Evolutionary conservation across 164 flowering plant species (phyloP), one percentile per base, ranked within the genome.

Genomic region (Magnolia sinica): DNA sequence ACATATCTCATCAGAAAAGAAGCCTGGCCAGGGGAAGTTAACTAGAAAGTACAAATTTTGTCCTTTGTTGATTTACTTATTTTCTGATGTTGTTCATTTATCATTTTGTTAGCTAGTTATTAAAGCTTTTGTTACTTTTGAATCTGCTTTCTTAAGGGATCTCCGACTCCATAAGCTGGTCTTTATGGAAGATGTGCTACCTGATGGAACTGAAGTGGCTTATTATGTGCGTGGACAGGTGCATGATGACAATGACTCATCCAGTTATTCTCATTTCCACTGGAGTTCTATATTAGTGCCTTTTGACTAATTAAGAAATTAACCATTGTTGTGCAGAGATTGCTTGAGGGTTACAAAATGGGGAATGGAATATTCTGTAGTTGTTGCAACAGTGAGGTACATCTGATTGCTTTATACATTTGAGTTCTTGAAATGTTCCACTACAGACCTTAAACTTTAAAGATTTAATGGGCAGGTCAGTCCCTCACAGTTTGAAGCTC

Each of bases 401-500:
- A 8, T 29, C 52, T 68, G 20, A 1, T 74, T 64, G 66, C 74
- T 72, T 31, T 50, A n/a, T 59, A 20, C 59, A 52, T 37, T 20
- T 37, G 20, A 37, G 14, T 68, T 29, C 16, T 13, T 74, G 68
- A 55, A 27, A 55, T 55, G 31, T 77, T 29, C 9, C 66, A 7
- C 50, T 10, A 23, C 69, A 51, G 37, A 50, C 78, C 13, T 74
- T 85, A 68, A 78, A 58, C 61, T 82, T 1, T 64, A 14, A 45
- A 29, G 29, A 64, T 80, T 66, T 79, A 69, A 74, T 86, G 78
- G 70, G 71, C 91, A 95, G 99, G 88, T 96, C 75, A 96, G 98
- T 80, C 88, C 99, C 8, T 96, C 99, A 45, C 86, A 80, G 74
- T 96, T 96, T 87, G 99, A 96, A 85, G 90, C 96, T 27, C 99